phyloP scores from a whole-genome alignment of 1,284 basidiomycete genomes.

The Hemileccinum hortonii region DNA sequence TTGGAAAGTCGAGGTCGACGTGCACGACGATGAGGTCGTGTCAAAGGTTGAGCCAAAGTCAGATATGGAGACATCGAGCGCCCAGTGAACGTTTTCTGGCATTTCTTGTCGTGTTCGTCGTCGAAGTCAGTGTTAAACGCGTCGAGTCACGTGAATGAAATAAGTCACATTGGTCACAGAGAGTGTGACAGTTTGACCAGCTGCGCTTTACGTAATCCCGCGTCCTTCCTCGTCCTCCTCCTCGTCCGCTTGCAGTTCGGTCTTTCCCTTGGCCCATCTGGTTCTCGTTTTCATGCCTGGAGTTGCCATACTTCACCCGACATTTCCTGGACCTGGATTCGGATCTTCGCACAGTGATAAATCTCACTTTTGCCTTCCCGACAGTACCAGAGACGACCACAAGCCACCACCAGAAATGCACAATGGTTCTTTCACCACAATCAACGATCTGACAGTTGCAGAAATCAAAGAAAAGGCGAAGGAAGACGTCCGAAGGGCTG shows the following conservation, averaged over 20 bases:
- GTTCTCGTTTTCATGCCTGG: conserved; percentile 38
- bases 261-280: conserved; percentile 9
- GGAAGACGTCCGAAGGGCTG: conserved; percentile 52
- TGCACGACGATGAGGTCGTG: conserved; percentile 39
- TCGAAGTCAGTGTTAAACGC: conserved; percentile 24
- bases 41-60: conserved; percentile 45
- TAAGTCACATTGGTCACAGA: conserved; percentile 23
- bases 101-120: conserved; percentile 29
- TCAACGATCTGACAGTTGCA: conserved; percentile 44
- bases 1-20: conserved; percentile 50
- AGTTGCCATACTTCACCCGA: conserved; percentile 35
- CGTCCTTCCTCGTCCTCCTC: conserved; percentile 2
- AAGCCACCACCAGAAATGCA: conserved; percentile 26
- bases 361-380: conserved; percentile 19
- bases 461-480: conserved; percentile 67
- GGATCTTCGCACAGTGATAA: conserved; percentile 30
- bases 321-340: conserved; percentile 32
- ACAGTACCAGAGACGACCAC: conserved; percentile 16
- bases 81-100: conserved; percentile 50
- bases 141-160: conserved; percentile 27
- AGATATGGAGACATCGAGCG: conserved; percentile 39
- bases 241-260: conserved; percentile 15
- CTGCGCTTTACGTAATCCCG: conserved; percentile 32
- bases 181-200: conserved; percentile 7
- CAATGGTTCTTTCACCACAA: conserved; percentile 27